Evolutionary conservation across 768 basidiomycete species (phyloP).

Genomic region (Pisolithus tinctorius): DNA sequence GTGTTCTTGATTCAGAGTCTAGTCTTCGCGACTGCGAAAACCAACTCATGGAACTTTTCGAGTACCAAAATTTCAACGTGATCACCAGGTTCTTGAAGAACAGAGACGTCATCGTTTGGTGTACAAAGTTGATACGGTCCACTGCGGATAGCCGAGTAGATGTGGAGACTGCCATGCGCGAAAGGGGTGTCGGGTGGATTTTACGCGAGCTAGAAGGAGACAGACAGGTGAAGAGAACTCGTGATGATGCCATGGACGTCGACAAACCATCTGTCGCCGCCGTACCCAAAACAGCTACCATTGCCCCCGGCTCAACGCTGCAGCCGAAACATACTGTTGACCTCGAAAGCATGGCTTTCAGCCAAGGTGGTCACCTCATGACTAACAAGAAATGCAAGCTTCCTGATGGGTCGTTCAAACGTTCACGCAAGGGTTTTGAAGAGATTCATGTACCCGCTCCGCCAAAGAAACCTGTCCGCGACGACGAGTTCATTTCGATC

Average conservation of each 20-base stretch:
- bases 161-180: conserved; percentile 96
- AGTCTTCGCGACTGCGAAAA: conserved; percentile 91
- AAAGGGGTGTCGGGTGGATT: conserved; percentile 96
- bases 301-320: conserved; percentile 80
- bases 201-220: conserved; percentile 82
- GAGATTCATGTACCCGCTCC: conserved; percentile 97
- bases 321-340: conserved; percentile 85
- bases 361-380: conserved; percentile 95
- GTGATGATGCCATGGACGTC: conserved; percentile 69
- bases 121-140: conserved; percentile 89
- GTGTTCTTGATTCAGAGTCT: conserved; percentile 81
- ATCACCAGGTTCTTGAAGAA: conserved; percentile 91
- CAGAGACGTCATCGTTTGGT: conserved; percentile 95
- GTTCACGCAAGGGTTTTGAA: conserved; percentile 93
- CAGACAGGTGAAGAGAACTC: conserved; percentile 48
- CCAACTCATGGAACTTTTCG: conserved; percentile 93
- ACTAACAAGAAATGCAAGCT: conserved; percentile 98
- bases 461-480: conserved; percentile 59
- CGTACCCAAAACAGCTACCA: conserved; percentile 78
- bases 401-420: conserved; percentile 96
- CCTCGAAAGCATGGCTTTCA: conserved; percentile 92
- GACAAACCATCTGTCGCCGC: conserved; percentile 42
- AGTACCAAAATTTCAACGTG: conserved; percentile 86
- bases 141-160: conserved; percentile 86
- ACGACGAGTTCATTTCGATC: conserved; percentile 68